A percentile compares a stretch with the other conserved stretches of the same genome.
These are phyloP conservation scores for Plasmodium billcollinsi DNA, from an alignment of 169 alveolate genomes.

Conservation along the genomic window DNA sequence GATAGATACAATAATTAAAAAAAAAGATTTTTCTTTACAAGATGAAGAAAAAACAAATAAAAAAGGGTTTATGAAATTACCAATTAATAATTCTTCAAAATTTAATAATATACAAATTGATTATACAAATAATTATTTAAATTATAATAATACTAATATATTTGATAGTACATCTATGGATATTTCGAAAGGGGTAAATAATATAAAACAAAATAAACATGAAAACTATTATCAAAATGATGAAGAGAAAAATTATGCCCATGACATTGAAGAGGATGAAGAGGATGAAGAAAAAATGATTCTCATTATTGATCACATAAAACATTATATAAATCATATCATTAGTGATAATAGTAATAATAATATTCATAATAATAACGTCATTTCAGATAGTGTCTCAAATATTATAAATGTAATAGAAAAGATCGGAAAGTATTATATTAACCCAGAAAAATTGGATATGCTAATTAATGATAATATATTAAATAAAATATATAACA, in stretches of 20 bases:
- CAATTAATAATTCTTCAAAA: background rate
- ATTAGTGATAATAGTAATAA: constrained; percentile 6
- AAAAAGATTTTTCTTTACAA: background rate
- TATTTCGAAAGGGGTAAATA: background rate
- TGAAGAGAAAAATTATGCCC: background rate
- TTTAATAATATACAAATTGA: constrained; percentile 27
- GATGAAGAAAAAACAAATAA: background rate
- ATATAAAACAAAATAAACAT: background rate
- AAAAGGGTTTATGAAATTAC: background rate
- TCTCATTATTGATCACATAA: constrained; percentile 32
- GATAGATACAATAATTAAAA: background rate
- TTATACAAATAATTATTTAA: constrained; percentile 32
- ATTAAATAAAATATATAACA: constrained; percentile 16
- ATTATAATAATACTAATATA: constrained; percentile 21
- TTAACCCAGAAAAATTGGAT: constrained; percentile 56
- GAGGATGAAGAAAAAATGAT: constrained; percentile 70
- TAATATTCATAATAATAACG: background rate
- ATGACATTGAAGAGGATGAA: background rate
- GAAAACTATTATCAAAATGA: background rate
- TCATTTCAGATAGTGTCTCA: too few species aligned
- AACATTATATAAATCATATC: constrained; percentile 22
- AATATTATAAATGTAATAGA: constrained; percentile 64
- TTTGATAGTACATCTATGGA: background rate
- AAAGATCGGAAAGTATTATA: constrained; percentile 50
- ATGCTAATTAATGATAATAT: constrained; percentile 30